These are phyloP conservation scores for Rhodosporidiobolus odoratus DNA, from an alignment of 768 basidiomycete genomes.

Conservation along the genomic window DNA sequence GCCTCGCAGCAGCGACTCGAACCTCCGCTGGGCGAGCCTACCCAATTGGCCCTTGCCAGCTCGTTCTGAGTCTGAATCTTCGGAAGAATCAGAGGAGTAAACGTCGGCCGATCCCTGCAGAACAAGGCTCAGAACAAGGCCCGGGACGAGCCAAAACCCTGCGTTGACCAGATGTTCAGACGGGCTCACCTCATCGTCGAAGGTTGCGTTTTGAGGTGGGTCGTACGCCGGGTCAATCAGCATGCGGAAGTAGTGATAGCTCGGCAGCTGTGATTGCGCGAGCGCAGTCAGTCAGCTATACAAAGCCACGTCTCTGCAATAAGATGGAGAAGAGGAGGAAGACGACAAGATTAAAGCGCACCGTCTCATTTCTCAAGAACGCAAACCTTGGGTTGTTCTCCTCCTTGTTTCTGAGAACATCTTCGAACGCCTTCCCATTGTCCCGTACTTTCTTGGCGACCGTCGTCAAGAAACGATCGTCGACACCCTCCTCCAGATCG, in stretches of 20 bases:
- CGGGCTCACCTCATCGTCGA: slow-evolving; percentile 47
- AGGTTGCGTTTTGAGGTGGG: slow-evolving; percentile 45
- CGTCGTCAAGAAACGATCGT: slow-evolving; percentile 76
- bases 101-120: slow-evolving; percentile 46
- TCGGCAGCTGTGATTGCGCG: slow-evolving; percentile 45
- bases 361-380: slow-evolving; percentile 60
- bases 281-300: neutral
- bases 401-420: slow-evolving; percentile 92
- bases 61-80: slow-evolving; percentile 85
- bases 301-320: neutral
- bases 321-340: neutral
- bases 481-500: slow-evolving; percentile 57
- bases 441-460: slow-evolving; percentile 77
- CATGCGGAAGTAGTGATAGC: slow-evolving; percentile 49
- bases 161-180: neutral
- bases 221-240: slow-evolving; percentile 47
- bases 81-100: slow-evolving; percentile 65
- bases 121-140: neutral
- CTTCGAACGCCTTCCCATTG: slow-evolving; percentile 83
- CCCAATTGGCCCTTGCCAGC: slow-evolving; percentile 70
- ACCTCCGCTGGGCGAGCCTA: slow-evolving; percentile 69
- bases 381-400: slow-evolving; percentile 95
- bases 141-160: neutral
- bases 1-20: slow-evolving; percentile 83
- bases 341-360: slow-evolving; percentile 34